These are phyloP conservation scores for Punica granatum DNA, from an alignment of 345 rosid genomes.

Conservation along the genomic window DNA sequence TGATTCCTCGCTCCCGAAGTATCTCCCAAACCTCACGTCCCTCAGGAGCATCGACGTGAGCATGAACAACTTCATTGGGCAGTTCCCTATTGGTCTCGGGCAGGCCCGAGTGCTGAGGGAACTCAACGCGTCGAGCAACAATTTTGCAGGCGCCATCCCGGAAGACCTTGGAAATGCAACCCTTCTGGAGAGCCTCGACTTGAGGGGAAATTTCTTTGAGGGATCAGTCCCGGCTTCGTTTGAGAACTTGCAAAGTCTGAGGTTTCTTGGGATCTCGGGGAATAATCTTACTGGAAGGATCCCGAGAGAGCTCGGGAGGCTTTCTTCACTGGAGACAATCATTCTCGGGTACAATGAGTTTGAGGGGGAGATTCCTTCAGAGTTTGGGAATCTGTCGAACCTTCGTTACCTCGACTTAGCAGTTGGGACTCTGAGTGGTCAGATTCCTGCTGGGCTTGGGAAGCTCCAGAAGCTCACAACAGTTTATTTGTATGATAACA, in stretches of 20 bases:
- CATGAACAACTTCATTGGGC: slow-evolving; percentile 61
- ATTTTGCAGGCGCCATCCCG: slow-evolving; percentile 69
- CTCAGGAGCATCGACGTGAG: slow-evolving; percentile 58
- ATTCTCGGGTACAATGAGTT: slow-evolving; percentile 69
- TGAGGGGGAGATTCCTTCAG: slow-evolving; percentile 55
- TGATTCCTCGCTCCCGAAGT: slow-evolving; percentile 45
- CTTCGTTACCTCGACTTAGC: slow-evolving; percentile 73
- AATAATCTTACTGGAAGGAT: slow-evolving; percentile 58
- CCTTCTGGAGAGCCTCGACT: slow-evolving; percentile 52
- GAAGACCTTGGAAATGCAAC: slow-evolving; percentile 80
- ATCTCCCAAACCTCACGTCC: slow-evolving; percentile 48
- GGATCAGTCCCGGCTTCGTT: slow-evolving; percentile 50
- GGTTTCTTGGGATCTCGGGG: slow-evolving; percentile 72
- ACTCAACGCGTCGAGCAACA: slow-evolving; percentile 82
- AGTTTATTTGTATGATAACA: slow-evolving; percentile 53
- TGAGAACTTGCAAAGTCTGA: slow-evolving; percentile 48
- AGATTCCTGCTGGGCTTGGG: slow-evolving; percentile 53
- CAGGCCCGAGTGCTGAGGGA: slow-evolving; percentile 47
- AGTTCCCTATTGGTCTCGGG: slow-evolving; percentile 76
- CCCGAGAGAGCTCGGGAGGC: slow-evolving; percentile 49
- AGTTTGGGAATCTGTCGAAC: slow-evolving; percentile 55
- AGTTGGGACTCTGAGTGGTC: slow-evolving; percentile 55
- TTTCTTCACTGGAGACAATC: slow-evolving; percentile 51
- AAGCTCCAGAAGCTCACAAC: slow-evolving; percentile 51
- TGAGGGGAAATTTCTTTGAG: slow-evolving; percentile 70